A percentile compares a stretch with the other conserved stretches of the same genome.
These are phyloP conservation scores for Rosa hybrid DNA, from an alignment of 331 rosid species.

Conservation along the genomic window DNA sequence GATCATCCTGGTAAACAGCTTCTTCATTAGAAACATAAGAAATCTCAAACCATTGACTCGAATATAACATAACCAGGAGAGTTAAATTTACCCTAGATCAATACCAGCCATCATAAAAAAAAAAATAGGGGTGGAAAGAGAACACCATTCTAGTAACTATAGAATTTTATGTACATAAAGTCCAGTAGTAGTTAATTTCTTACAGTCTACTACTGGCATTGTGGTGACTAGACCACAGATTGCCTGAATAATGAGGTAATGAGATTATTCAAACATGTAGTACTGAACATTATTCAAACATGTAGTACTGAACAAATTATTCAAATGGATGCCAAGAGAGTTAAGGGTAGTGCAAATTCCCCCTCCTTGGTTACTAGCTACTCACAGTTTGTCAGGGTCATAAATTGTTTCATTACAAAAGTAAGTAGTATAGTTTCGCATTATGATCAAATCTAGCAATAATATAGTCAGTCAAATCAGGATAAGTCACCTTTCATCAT, in stretches of 20 bases:
- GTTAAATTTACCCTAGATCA: not conserved
- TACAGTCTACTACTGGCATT: constrained; percentile 2
- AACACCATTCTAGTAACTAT: not conserved
- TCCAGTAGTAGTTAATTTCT: not conserved
- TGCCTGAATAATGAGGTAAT: not conserved
- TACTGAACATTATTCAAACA: not conserved
- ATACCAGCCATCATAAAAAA: not conserved
- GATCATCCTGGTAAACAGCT: constrained; percentile 66
- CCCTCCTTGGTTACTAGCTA: not conserved
- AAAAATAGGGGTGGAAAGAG: not conserved
- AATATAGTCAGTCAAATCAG: constrained; percentile 19
- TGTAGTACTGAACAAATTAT: not conserved
- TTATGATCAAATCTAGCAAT: not conserved
- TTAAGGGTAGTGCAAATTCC: not conserved
- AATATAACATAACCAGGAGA: not conserved
- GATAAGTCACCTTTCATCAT: constrained; percentile 47
- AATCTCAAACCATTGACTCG: not conserved
- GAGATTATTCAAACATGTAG: not conserved
- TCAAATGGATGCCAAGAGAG: not conserved
- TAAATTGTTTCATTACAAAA: not conserved
- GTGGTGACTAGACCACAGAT: constrained; percentile 5
- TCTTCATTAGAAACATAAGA: constrained; percentile 26
- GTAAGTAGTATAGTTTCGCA: not conserved
- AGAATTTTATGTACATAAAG: not conserved
- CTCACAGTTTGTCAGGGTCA: not conserved